Evolutionary conservation across 2,329 filamentous ascomycete species (phyloP).

Genomic region (Xylariaceae sp.): DNA sequence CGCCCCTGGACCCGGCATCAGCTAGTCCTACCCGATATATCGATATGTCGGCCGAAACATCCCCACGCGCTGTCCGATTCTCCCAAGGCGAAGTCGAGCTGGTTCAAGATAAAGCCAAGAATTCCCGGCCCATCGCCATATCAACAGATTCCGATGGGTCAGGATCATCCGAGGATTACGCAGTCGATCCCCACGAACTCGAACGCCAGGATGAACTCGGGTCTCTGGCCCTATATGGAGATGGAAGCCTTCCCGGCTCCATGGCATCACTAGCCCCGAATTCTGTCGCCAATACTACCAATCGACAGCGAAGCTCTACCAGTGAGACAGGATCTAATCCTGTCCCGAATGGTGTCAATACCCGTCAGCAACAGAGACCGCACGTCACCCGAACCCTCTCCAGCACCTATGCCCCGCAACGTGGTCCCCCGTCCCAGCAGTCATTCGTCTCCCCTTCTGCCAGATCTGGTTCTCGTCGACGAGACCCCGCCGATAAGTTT

Average conservation of each 20-base stretch:
- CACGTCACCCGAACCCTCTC: conserved; percentile 74
- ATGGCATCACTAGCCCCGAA: conserved; percentile 47
- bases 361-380: conserved; percentile 66
- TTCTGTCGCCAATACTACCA: conserved; percentile 45
- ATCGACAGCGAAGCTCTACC: conserved; percentile 44
- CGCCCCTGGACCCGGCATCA: conserved; percentile 28
- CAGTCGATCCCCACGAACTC: conserved; percentile 48
- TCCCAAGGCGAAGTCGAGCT: conserved; percentile 53
- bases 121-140: conserved; percentile 41
- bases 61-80: conserved; percentile 61
- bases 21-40: conserved; percentile 19
- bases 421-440: conserved; percentile 50
- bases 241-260: conserved; percentile 45
- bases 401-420: conserved; percentile 74
- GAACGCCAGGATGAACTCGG: conserved; percentile 55
- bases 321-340: conserved; percentile 33
- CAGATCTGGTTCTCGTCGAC: conserved; percentile 50
- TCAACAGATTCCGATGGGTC: conserved; percentile 53
- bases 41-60: conserved; percentile 47
- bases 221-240: conserved; percentile 48
- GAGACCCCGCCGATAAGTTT: conserved; percentile 49
- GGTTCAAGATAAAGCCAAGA: conserved; percentile 46
- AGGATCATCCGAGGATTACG: conserved; percentile 49
- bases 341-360: conserved; percentile 37
- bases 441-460: conserved; percentile 46